Evolutionary conservation across 1,284 basidiomycete species (phyloP).

Genomic region (Meripilus lineatus): DNA sequence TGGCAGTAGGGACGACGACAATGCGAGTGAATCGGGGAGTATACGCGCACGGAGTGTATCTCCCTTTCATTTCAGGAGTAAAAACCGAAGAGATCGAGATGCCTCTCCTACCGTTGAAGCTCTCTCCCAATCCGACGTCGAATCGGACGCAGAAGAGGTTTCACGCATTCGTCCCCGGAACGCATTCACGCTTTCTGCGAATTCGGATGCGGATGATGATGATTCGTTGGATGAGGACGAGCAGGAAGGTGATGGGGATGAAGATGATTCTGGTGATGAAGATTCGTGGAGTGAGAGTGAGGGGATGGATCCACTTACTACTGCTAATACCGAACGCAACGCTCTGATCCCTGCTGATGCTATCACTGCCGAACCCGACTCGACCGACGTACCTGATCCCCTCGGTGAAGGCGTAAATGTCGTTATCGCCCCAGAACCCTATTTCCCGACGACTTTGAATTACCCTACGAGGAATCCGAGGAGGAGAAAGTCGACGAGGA

Average conservation of each 20-base stretch:
- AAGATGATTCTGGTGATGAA: slow-evolving; percentile 19
- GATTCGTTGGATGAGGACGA: slow-evolving; percentile 29
- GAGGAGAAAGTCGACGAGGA: slow-evolving; percentile 54
- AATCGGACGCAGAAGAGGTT: slow-evolving; percentile 45
- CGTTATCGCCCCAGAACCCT: slow-evolving; percentile 74
- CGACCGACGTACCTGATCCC: slow-evolving; percentile 58
- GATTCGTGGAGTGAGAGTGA: slow-evolving; percentile 48
- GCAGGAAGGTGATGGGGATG: slow-evolving; percentile 17
- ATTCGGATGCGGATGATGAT: slow-evolving; percentile 25
- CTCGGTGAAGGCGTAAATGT: slow-evolving; percentile 89
- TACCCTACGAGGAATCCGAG: slow-evolving; percentile 39
- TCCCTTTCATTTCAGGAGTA: slow-evolving; percentile 60
- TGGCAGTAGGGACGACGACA: slow-evolving; percentile 26
- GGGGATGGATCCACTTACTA: slow-evolving; percentile 75
- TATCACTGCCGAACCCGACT: slow-evolving; percentile 39
- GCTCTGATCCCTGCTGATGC: slow-evolving; percentile 50
- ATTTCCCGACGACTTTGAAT: slow-evolving; percentile 71
- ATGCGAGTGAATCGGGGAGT: slow-evolving; percentile 23
- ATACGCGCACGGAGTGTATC: slow-evolving; percentile 65
- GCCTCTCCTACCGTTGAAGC: slow-evolving; percentile 68
- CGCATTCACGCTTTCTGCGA: slow-evolving; percentile 28
- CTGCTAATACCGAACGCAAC: slow-evolving; percentile 70
- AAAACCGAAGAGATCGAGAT: slow-evolving; percentile 54
- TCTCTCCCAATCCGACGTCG: slow-evolving; percentile 64
- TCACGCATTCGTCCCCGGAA: slow-evolving; percentile 25